Conservation (phyloP, 169 alveolate species). For the Blepharisma undulans region DNA sequence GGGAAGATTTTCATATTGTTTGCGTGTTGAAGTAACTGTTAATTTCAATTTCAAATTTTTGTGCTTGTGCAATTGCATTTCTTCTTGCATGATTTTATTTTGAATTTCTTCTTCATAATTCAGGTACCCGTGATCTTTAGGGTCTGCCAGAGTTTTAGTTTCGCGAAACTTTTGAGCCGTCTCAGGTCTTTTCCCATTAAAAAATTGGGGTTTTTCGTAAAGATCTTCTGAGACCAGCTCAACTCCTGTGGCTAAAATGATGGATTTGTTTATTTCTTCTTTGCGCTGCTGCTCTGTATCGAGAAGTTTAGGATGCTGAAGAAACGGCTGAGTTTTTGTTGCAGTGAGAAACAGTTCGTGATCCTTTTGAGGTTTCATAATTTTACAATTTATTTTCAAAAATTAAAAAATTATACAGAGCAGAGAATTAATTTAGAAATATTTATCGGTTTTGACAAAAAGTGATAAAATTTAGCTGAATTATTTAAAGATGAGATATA, state of each 20-base stretch:
- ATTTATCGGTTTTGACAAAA: not conserved
- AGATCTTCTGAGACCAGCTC: not conserved
- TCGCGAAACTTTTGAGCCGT: not conserved
- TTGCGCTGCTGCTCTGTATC: not conserved
- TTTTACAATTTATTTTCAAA: no score
- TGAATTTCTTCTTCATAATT: not conserved
- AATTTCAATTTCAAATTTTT: not conserved
- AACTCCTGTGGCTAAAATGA: not conserved
- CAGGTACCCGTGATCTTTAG: not conserved
- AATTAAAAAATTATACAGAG: not conserved
- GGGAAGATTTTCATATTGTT: conserved; percentile 1
- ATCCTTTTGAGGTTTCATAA: not conserved
- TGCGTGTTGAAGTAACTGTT: not conserved
- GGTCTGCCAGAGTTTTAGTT: not conserved
- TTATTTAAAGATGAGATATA: not conserved
- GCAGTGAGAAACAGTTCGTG: not conserved
- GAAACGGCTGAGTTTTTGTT: not conserved
- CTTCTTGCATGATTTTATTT: not conserved
- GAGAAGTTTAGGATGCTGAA: not conserved
- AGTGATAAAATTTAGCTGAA: no score
- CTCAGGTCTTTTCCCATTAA: not conserved
- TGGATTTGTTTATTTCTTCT: not conserved
- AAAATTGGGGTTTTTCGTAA: not conserved
- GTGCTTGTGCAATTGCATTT: not conserved
- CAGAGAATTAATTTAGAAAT: not conserved